phyloP scores from a whole-genome alignment of 192 early-diverging fungal genomes.

The Backusella liffmaniae region DNA sequence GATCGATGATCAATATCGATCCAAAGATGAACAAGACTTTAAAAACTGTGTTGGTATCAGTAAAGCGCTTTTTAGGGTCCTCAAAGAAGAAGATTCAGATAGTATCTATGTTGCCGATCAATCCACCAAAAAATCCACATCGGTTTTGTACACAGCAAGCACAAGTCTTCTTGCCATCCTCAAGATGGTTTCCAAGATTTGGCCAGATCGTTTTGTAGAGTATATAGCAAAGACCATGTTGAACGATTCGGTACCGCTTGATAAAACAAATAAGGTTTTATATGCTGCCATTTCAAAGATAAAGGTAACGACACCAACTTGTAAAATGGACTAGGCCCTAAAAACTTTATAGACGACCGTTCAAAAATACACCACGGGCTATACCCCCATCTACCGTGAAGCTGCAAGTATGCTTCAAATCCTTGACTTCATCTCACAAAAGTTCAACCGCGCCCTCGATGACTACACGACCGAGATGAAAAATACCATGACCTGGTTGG shows the following conservation, averaged over 20 bases:
- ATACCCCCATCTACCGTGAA: conserved; percentile 44
- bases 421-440: conserved; percentile 39
- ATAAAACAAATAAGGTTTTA: conserved; percentile 18
- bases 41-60: background rate
- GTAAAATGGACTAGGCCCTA: too few species aligned
- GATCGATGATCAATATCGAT: conserved; percentile 11
- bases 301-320: conserved; percentile 11
- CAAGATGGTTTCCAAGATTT: conserved; percentile 16
- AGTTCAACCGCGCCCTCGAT: conserved; percentile 14
- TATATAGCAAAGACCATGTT: conserved; percentile 12
- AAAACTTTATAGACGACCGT: conserved; percentile 24
- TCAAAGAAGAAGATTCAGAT: conserved; percentile 22
- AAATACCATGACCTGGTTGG: conserved; percentile 41
- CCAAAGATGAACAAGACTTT: conserved; percentile 9
- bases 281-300: conserved; percentile 19
- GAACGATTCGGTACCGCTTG: background rate
- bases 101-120: conserved; percentile 11
- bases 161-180: conserved; percentile 9
- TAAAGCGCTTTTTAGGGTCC: conserved; percentile 4
- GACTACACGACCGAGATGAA: conserved; percentile 27
- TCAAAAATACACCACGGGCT: conserved; percentile 35
- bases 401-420: conserved; percentile 40
- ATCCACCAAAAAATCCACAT: conserved; percentile 17
- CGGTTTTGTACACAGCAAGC: conserved; percentile 20
- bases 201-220: conserved; percentile 31